Percentiles rank a stretch among this genome's conserved stretches.
phyloP scores from a whole-genome alignment of 495 filamentous ascomycete genomes.

The Aspergillus incahuasiensis region DNA sequence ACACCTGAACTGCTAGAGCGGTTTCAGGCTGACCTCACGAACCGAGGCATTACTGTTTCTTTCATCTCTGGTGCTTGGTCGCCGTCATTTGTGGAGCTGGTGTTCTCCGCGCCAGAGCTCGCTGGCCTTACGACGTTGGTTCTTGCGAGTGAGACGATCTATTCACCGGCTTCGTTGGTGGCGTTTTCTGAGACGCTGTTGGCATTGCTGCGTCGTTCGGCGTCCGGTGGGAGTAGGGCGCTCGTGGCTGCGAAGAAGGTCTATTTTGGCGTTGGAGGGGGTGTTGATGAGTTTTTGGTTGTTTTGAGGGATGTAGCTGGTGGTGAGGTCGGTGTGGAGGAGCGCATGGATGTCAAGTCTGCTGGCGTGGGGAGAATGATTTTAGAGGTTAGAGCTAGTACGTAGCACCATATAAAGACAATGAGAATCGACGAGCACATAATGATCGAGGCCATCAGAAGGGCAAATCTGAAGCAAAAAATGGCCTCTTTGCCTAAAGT shows the following conservation, averaged over 20 bases:
- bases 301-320: constrained; percentile 53
- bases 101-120: constrained; percentile 27
- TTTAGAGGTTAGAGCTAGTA: constrained; percentile 30
- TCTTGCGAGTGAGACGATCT: constrained; percentile 92
- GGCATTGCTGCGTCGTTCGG: constrained; percentile 52
- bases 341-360: constrained; percentile 54
- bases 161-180: constrained; percentile 69
- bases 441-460: no score
- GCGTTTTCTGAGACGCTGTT: constrained; percentile 73
- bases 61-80: constrained; percentile 88
- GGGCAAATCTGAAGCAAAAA: no score
- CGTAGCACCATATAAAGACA: background rate
- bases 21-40: constrained; percentile 57
- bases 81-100: constrained; percentile 56
- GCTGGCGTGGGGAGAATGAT: constrained; percentile 47
- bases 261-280: constrained; percentile 95
- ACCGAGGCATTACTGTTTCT: constrained; percentile 54
- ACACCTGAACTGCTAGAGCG: constrained; percentile 54
- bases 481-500: background rate
- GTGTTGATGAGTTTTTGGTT: constrained; percentile 79
- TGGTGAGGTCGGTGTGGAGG: constrained; percentile 54
- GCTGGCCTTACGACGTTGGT: constrained; percentile 44
- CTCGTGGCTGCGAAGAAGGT: constrained; percentile 88
- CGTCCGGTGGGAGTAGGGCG: constrained; percentile 45
- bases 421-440: background rate